These are phyloP conservation scores for Hericium erinaceus DNA, from an alignment of 768 basidiomycete species.

Conservation along the genomic window DNA sequence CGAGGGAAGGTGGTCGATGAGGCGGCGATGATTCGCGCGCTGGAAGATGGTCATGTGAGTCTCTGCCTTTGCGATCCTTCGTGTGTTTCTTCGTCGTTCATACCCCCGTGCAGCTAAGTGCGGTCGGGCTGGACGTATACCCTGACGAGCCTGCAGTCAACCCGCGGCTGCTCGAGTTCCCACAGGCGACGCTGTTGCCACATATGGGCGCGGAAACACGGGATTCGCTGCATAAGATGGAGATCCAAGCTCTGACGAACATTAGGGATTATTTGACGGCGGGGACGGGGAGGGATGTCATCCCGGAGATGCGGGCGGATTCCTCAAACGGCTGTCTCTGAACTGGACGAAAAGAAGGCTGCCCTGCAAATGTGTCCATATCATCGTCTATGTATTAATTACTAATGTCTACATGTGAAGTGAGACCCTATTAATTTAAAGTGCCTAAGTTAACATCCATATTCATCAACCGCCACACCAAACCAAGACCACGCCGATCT, in stretches of 20 bases:
- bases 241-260: constrained; percentile 75
- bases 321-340: too few species aligned
- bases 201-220: constrained; percentile 88
- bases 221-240: constrained; percentile 77
- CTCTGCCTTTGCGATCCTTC: background rate
- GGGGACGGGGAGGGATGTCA: constrained; percentile 58
- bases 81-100: constrained; percentile 5
- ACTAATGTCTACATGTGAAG: too few species aligned
- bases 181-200: constrained; percentile 77
- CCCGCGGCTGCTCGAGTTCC: constrained; percentile 69
- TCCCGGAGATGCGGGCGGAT: constrained; percentile 38
- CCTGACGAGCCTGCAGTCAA: constrained; percentile 80
- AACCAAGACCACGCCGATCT: background rate
- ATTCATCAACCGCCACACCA: background rate
- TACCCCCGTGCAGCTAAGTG: constrained; percentile 45
- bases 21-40: constrained; percentile 72
- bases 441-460: too few species aligned
- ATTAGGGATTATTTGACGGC: constrained; percentile 57
- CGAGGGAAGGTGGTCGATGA: constrained; percentile 89
- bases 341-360: too few species aligned
- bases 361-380: too few species aligned
- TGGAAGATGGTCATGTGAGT: constrained; percentile 83
- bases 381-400: too few species aligned
- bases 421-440: too few species aligned
- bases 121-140: constrained; percentile 80